Evolutionary conservation across 805 yeast genomes (phyloP), one percentile per base, ranked within the genome.

Genomic region (Yamadazyma paraphyllophila): DNA sequence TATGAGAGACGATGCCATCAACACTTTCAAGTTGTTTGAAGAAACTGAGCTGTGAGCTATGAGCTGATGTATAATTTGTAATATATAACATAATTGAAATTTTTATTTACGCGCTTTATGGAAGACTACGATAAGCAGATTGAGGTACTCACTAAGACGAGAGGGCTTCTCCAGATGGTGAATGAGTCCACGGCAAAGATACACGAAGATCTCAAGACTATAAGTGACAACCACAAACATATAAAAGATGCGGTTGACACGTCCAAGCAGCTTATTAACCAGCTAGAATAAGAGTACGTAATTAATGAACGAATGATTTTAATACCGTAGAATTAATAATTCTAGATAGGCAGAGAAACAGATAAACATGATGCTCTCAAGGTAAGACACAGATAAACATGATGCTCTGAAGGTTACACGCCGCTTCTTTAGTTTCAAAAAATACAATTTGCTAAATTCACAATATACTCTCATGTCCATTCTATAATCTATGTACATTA

Each of bases 1-100:
- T 52, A 85, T 88, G 92, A 82, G 79, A 67, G 66, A 71, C 35
- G 94, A 85, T 41, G 79, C 84, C 4, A 79, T 76, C 29, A 76
- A 71, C 12, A 67, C 82, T 29, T 69, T 82, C 50, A 67, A 76
- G 44, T 63, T 85, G 59, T 83, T 86, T 58, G 76, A 76, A 51
- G 88, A 82, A 13, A 81, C 48, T 16, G 48, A 45, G 12, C 24
- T 15, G 39, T 42, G 26, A 11, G 13, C 31, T 29, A 29, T 29
- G 20, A n/a, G n/a, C n/a, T n/a, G n/a, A n/a, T 40, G 32, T 37
- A 25, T 37, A 37, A 15, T 36, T 17, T 36, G 39, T 39, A 32
- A 14, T 13, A 14, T 33, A 33, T 20, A 4, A 4, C 7, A 33
- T 7, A 8, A 8, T 14, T 12, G 33, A 13, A 13, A n/a, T n/a